Evolutionary conservation across 495 filamentous ascomycete species (phyloP).

Genomic region (Penicillium atrosanguineum): DNA sequence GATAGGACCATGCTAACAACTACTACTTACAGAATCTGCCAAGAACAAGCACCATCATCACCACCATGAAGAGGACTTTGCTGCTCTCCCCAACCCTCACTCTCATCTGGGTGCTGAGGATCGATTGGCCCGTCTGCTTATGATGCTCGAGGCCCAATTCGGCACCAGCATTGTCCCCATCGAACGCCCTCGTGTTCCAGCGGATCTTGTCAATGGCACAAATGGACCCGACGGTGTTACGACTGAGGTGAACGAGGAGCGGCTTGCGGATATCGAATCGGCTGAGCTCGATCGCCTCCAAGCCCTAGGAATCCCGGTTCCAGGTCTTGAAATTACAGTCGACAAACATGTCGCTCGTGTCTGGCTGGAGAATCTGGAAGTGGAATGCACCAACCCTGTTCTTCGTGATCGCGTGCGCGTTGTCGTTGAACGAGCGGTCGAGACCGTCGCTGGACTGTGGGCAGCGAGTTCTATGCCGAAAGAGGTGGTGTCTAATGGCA

Average conservation of each 20-base stretch:
- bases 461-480: constrained; percentile 28
- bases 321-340: constrained; percentile 81
- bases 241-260: constrained; percentile 38
- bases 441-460: constrained; percentile 81
- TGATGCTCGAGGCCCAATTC: constrained; percentile 97
- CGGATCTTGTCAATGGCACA: constrained; percentile 39
- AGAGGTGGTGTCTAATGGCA: constrained; percentile 20
- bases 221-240: constrained; percentile 24
- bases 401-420: constrained; percentile 78
- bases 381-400: constrained; percentile 75
- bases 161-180: constrained; percentile 75
- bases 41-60: constrained; percentile 56
- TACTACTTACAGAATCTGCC: constrained; percentile 45
- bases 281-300: constrained; percentile 68
- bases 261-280: constrained; percentile 54
- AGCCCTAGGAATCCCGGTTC: constrained; percentile 79
- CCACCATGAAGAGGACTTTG: constrained; percentile 33
- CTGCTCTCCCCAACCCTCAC: constrained; percentile 60
- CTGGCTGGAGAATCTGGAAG: constrained; percentile 87
- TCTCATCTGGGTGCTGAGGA: constrained; percentile 66
- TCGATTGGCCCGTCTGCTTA: constrained; percentile 76
- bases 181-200: constrained; percentile 57
- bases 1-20: not conserved
- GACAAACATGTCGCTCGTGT: constrained; percentile 85
- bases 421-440: constrained; percentile 88